Evolutionary conservation across 2,329 filamentous ascomycete genomes (phyloP).

Genomic region (Trichophyton verrucosum): DNA sequence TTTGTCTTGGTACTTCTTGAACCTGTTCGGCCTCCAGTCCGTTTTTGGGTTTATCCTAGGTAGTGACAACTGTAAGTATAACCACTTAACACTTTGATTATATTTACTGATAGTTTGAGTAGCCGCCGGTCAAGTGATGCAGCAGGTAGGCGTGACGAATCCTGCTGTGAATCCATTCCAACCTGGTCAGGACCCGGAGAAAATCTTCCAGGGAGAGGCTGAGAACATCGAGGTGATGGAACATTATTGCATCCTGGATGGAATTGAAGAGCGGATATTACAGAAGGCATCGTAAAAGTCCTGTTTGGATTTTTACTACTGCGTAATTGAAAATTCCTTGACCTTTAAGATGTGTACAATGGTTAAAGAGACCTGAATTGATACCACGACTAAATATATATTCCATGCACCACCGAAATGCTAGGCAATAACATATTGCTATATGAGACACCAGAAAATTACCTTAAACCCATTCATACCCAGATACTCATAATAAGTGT

Average conservation of each 20-base stretch:
- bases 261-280: constrained; percentile 73
- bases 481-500: background rate
- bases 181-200: constrained; percentile 86
- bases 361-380: background rate
- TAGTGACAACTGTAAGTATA: constrained; percentile 73
- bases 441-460: background rate
- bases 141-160: constrained; percentile 67
- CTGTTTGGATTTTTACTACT: background rate
- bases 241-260: constrained; percentile 81
- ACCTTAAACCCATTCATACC: background rate
- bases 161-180: constrained; percentile 66
- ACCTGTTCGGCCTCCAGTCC: constrained; percentile 88
- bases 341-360: background rate
- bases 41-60: constrained; percentile 96
- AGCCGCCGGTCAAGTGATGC: constrained; percentile 89
- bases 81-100: background rate
- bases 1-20: constrained; percentile 97
- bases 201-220: constrained; percentile 81
- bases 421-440: background rate
- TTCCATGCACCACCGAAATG: background rate
- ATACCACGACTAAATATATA: background rate
- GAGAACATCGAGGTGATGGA: constrained; percentile 94
- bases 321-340: background rate
- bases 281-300: constrained; percentile 25
- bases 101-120: background rate